Evolutionary conservation across 768 basidiomycete species (phyloP).

Genomic region (Termitomyces sp.): DNA sequence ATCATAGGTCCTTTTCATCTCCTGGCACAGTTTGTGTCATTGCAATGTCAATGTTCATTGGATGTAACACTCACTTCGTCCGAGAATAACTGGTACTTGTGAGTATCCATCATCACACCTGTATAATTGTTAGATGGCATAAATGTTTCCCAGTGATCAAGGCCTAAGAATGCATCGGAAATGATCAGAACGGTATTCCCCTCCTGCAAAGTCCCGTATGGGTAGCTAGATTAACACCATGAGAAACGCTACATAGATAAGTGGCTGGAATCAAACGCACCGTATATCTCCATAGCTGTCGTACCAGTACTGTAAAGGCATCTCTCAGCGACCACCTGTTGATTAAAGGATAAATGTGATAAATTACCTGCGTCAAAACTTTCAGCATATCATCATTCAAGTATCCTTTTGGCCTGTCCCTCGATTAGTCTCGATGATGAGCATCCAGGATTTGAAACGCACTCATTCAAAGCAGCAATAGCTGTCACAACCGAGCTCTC

Average conservation of each 20-base stretch:
- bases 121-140: conserved; percentile 43
- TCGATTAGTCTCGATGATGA: conserved; percentile 57
- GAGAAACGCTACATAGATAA: not conserved
- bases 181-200: conserved; percentile 65
- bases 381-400: conserved; percentile 33
- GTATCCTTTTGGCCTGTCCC: conserved; percentile 22
- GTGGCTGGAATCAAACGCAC: conserved; percentile 25
- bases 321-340: conserved; percentile 7
- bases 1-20: conserved; percentile 36
- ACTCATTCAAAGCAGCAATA: conserved; percentile 82
- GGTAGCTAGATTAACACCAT: conserved; percentile 20
- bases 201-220: conserved; percentile 31
- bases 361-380: conserved; percentile 37
- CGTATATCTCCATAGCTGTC: conserved; percentile 74
- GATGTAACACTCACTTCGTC: conserved; percentile 37
- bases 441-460: conserved; percentile 8
- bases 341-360: not conserved
- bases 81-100: conserved; percentile 77
- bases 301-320: conserved; percentile 51
- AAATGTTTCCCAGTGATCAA: conserved; percentile 66
- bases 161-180: conserved; percentile 75
- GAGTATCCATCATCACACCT: conserved; percentile 76
- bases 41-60: not conserved
- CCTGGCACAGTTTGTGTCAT: conserved; percentile 22
- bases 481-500: conserved; percentile 50